Percentiles rank a stretch among this genome's conserved stretches.
These are phyloP conservation scores for Starmerella riodocensis DNA, from an alignment of 805 yeast genomes.

Conservation along the genomic window DNA sequence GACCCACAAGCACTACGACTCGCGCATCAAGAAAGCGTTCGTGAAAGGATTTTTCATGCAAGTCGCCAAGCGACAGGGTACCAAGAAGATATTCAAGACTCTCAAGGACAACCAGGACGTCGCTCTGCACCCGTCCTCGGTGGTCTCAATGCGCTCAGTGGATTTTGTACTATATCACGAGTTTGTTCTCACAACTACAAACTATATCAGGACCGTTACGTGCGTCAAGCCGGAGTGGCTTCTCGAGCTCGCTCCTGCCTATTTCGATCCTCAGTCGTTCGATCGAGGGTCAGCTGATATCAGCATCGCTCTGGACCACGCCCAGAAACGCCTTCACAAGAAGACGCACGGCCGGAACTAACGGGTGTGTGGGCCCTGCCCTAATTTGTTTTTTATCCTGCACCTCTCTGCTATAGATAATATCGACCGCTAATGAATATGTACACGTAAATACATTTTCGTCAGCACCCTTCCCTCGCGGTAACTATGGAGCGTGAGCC, in stretches of 20 bases:
- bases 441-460: too few species aligned
- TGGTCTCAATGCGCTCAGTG: constrained; percentile 65
- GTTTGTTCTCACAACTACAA: constrained; percentile 83
- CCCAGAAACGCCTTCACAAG: constrained; percentile 25
- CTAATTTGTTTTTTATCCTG: too few species aligned
- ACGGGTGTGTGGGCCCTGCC: too few species aligned
- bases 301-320: constrained; percentile 52
- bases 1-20: constrained; percentile 53
- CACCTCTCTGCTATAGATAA: too few species aligned
- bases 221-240: constrained; percentile 86
- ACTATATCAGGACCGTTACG: constrained; percentile 89
- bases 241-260: constrained; percentile 62
- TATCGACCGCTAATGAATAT: too few species aligned
- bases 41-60: constrained; percentile 97
- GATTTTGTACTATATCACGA: constrained; percentile 95
- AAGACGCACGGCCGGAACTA: too few species aligned
- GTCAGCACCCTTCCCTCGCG: too few species aligned
- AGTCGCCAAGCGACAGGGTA: constrained; percentile 79
- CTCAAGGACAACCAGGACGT: constrained; percentile 95
- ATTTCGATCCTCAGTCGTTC: constrained; percentile 51
- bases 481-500: too few species aligned
- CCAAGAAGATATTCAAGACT: constrained; percentile 59
- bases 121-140: constrained; percentile 79
- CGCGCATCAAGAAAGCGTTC: constrained; percentile 71
- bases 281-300: constrained; percentile 63